A percentile compares a stretch with the other conserved stretches of the same genome.
Conservation (phyloP, 2,329 filamentous ascomycete species). For the Phyllosticta citriasiana region DNA sequence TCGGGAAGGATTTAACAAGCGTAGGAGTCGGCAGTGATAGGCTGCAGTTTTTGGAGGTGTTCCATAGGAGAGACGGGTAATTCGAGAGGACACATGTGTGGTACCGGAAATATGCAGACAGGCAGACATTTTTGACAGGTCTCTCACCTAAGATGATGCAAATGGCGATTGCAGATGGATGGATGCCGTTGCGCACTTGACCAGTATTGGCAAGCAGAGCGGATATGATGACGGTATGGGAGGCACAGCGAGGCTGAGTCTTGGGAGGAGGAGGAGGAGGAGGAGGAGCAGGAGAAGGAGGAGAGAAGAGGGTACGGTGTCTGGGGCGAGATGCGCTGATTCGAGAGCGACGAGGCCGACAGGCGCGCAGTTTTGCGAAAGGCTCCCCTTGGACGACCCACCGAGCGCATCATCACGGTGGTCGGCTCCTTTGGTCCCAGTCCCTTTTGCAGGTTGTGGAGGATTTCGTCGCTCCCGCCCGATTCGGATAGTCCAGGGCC, state of each 20-base stretch:
- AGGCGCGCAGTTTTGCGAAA: background rate
- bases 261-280: background rate
- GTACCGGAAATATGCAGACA: background rate
- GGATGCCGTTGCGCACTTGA: background rate
- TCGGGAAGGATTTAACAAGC: background rate
- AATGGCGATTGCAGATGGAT: background rate
- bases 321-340: background rate
- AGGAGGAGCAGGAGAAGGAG: background rate
- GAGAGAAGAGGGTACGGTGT: background rate
- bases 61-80: background rate
- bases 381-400: background rate
- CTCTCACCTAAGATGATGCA: background rate
- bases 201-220: background rate
- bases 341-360: background rate
- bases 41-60: background rate
- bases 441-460: slow-evolving; percentile 1
- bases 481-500: slow-evolving; percentile 6
- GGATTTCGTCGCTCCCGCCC: slow-evolving; percentile 8
- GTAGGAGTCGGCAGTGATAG: background rate
- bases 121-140: background rate
- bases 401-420: background rate
- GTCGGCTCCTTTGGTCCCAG: background rate
- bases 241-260: background rate
- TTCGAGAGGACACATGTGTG: background rate
- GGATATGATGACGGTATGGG: background rate